phyloP scores from a whole-genome alignment of 2,329 filamentous ascomycete genomes.

The Lachnellula arida region DNA sequence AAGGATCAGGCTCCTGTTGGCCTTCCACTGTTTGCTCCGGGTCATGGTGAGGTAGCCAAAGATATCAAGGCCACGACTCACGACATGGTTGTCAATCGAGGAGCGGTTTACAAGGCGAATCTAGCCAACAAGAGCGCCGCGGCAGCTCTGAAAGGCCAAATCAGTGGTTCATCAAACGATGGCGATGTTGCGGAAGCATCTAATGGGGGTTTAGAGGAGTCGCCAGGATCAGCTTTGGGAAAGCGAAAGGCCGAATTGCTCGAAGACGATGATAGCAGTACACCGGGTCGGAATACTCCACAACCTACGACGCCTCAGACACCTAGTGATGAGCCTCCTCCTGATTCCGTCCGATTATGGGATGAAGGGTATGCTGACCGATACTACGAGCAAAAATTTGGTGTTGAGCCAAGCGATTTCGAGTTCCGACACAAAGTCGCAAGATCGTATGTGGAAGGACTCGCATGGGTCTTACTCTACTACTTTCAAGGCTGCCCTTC shows the following conservation, averaged over 20 bases:
- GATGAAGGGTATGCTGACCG: slow-evolving; percentile 92
- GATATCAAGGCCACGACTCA: slow-evolving; percentile 67
- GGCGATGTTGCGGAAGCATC: slow-evolving; percentile 13
- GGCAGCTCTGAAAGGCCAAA: slow-evolving; percentile 75
- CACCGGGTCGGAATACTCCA: slow-evolving; percentile 56
- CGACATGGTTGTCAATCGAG: slow-evolving; percentile 79
- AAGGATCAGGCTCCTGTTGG: slow-evolving; percentile 35
- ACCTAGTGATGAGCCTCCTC: slow-evolving; percentile 55
- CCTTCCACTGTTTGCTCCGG: slow-evolving; percentile 54
- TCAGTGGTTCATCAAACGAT: slow-evolving; percentile 39
- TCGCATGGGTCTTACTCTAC: slow-evolving; percentile 93
- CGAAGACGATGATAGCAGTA: slow-evolving; percentile 54
- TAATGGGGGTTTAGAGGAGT: slow-evolving; percentile 25
- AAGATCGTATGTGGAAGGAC: slow-evolving; percentile 85
- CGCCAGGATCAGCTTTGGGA: slow-evolving; percentile 49
- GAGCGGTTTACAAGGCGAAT: slow-evolving; percentile 62
- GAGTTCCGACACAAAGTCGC: slow-evolving; percentile 88
- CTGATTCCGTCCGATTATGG: slow-evolving; percentile 86
- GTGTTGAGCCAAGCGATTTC: slow-evolving; percentile 72
- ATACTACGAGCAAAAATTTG: slow-evolving; percentile 97
- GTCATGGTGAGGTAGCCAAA: slow-evolving; percentile 45
- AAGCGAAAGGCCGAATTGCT: slow-evolving; percentile 76
- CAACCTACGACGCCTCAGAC: slow-evolving; percentile 44
- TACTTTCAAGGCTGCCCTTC: slow-evolving; percentile 98
- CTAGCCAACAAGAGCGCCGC: slow-evolving; percentile 92